phyloP scores from a whole-genome alignment of 177 flowering plant species.

The Telopea speciosissima region DNA sequence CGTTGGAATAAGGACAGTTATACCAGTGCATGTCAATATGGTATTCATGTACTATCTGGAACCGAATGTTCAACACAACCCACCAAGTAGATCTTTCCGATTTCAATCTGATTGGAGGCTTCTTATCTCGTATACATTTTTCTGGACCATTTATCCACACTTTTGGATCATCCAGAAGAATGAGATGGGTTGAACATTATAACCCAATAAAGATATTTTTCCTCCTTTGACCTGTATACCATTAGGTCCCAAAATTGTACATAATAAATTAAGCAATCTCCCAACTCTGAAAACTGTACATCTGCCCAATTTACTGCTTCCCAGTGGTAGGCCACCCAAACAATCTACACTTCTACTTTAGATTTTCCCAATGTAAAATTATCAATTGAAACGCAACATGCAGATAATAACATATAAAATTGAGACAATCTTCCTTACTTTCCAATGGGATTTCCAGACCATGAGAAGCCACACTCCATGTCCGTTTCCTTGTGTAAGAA shows the following conservation, averaged over 20 bases:
- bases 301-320: not conserved
- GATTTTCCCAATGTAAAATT: not conserved
- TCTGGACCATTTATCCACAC: not conserved
- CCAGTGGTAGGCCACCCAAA: not conserved
- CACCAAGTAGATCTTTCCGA: not conserved
- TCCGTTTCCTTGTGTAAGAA: constrained; percentile 68
- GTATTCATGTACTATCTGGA: not conserved
- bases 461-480: constrained; percentile 85
- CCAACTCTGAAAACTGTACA: not conserved
- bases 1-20: too few species aligned
- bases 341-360: not conserved
- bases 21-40: not conserved
- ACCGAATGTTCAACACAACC: not conserved
- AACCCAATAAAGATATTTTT: not conserved
- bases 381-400: not conserved
- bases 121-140: not conserved
- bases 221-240: not conserved
- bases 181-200: not conserved
- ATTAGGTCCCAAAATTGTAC: too few species aligned
- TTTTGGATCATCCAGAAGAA: not conserved
- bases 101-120: not conserved
- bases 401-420: not conserved
- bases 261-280: too few species aligned
- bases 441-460: constrained; percentile 97
- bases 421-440: constrained; percentile 43